phyloP scores from a whole-genome alignment of 2,329 filamentous ascomycete species.

The Calonectria multiphialidica region DNA sequence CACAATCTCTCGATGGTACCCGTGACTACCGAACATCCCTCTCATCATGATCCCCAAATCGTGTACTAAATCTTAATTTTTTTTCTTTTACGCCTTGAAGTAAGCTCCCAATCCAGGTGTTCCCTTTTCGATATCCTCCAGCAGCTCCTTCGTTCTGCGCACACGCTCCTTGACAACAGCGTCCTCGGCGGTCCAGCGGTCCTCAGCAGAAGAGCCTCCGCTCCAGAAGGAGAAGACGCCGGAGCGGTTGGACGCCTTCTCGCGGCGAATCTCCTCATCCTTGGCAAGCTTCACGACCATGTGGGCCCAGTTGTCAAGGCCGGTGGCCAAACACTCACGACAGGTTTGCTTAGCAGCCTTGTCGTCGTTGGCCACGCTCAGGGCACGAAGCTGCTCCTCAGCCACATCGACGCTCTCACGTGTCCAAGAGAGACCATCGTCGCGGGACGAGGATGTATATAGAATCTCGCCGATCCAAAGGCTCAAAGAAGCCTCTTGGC shows the following conservation, averaged over 20 bases:
- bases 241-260: conserved; percentile 45
- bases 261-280: conserved; percentile 58
- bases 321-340: conserved; percentile 80
- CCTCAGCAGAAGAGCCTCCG: conserved; percentile 50
- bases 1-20: conserved; percentile 27
- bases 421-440: conserved; percentile 89
- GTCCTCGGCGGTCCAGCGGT: conserved; percentile 67
- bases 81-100: conserved; percentile 54
- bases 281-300: conserved; percentile 79
- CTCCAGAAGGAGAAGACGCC: conserved; percentile 54
- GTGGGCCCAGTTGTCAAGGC: conserved; percentile 83
- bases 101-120: conserved; percentile 48
- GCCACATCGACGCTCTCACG: conserved; percentile 87
- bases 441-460: conserved; percentile 71
- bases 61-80: background rate
- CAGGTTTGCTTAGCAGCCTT: conserved; percentile 67
- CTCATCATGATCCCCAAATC: conserved; percentile 2
- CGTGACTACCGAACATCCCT: conserved; percentile 12
- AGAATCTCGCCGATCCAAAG: conserved; percentile 95
- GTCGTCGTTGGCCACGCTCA: conserved; percentile 46
- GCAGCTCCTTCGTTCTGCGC: conserved; percentile 62
- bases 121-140: conserved; percentile 61
- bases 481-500: conserved; percentile 88
- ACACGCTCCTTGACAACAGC: conserved; percentile 65
- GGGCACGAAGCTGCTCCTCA: conserved; percentile 72